These are phyloP conservation scores for Erigeron philadelphicus DNA, from an alignment of 140 eudicot genomes.

Conservation along the genomic window DNA sequence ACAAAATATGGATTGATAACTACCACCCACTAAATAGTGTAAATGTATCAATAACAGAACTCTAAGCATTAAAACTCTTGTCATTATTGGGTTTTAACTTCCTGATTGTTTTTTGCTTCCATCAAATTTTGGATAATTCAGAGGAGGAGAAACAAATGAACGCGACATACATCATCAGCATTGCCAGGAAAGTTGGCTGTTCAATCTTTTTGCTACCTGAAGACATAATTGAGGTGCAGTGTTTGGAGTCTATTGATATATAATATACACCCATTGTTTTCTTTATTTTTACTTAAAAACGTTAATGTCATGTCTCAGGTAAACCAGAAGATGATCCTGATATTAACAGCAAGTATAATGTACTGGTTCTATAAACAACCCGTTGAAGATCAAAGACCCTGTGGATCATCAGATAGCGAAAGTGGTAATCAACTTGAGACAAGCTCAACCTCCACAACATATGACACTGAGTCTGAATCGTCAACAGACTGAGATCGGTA, in stretches of 20 bases:
- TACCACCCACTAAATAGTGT: too few relatives aligned
- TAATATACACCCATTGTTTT: neutral
- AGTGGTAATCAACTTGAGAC: slow-evolving; percentile 59
- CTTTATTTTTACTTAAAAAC: neutral
- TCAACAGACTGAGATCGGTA: slow-evolving; percentile 47
- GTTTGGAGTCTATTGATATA: neutral
- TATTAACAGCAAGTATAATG: slow-evolving; percentile 81
- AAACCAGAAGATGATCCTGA: slow-evolving; percentile 89
- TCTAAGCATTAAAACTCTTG: neutral
- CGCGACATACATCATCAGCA: slow-evolving; percentile 86
- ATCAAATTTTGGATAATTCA: slow-evolving; percentile 10
- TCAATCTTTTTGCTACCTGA: slow-evolving; percentile 92
- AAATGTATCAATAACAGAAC: too few relatives aligned
- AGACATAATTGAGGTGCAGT: slow-evolving; percentile 78
- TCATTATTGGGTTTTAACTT: neutral
- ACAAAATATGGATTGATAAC: neutral
- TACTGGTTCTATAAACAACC: slow-evolving; percentile 84
- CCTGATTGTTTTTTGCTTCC: neutral
- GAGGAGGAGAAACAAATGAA: slow-evolving; percentile 99
- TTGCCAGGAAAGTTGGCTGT: slow-evolving; percentile 90
- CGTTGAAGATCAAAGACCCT: slow-evolving; percentile 52
- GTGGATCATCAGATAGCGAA: slow-evolving; percentile 72
- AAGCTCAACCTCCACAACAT: slow-evolving; percentile 64
- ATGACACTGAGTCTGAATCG: slow-evolving; percentile 74
- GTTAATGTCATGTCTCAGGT: slow-evolving; percentile 39